Evolutionary conservation across 208 protist species (phyloP).

Genomic region (Trypanosomatidae sp.): DNA sequence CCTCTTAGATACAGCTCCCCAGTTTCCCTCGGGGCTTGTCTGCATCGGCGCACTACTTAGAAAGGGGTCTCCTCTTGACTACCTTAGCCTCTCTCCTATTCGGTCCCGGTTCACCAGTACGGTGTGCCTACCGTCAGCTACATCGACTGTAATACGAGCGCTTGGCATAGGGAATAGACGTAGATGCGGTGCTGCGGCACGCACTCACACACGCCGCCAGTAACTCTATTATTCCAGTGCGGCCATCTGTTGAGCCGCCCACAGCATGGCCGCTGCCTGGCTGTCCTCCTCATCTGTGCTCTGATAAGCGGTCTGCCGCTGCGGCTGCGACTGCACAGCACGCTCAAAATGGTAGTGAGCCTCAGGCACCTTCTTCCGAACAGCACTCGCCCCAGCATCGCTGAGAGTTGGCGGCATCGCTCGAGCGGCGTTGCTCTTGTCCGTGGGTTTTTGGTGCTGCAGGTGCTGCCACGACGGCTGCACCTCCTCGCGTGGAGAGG

Average conservation of each 20-base stretch:
- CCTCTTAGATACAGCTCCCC: not conserved
- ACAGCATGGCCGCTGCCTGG: constrained; percentile 9
- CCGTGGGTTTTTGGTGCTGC: not conserved
- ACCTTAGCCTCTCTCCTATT: not conserved
- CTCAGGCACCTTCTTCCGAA: not conserved
- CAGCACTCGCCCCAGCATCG: not conserved
- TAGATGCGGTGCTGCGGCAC: not conserved
- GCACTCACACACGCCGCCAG: not conserved
- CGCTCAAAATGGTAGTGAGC: constrained; percentile 3
- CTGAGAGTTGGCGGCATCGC: not conserved
- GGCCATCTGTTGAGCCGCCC: constrained; percentile 9
- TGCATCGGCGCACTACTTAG: not conserved
- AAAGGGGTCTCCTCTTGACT: not conserved
- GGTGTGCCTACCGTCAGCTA: not conserved
- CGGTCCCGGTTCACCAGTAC: not conserved
- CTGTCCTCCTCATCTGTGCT: not conserved
- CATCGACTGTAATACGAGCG: not conserved
- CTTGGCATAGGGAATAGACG: not conserved
- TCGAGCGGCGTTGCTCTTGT: not conserved
- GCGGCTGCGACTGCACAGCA: constrained; percentile 6
- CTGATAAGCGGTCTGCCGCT: not conserved
- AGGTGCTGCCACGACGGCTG: constrained; percentile 5
- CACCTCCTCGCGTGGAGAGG: constrained; percentile 1
- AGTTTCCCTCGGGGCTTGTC: not conserved
- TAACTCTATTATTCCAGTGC: not conserved